Evolutionary conservation across 2,329 filamentous ascomycete genomes (phyloP).

Genomic region (Sporothrix pseudoabietina): DNA sequence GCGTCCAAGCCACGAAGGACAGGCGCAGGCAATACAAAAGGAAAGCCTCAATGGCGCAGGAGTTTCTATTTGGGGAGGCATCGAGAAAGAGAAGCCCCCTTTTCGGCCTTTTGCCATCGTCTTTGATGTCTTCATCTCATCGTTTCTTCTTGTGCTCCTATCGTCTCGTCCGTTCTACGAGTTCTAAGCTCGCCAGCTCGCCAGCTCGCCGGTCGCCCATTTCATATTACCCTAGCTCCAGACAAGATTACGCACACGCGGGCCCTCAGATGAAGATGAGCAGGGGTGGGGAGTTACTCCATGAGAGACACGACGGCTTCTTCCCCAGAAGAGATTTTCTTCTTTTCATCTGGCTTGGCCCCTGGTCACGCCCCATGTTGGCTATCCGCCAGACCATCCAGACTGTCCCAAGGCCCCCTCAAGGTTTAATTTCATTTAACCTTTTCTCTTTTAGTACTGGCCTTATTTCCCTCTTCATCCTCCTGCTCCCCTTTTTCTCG

Average conservation of each 20-base stretch:
- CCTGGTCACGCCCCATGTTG: slow-evolving; percentile 8
- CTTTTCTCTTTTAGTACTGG: slow-evolving; percentile 29
- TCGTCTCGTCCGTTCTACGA: neutral
- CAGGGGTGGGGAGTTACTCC: slow-evolving; percentile 25
- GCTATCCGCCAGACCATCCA: neutral
- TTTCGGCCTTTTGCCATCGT: neutral
- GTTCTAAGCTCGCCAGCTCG: slow-evolving; percentile 1
- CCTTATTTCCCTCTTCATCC: slow-evolving; percentile 25
- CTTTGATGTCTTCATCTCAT: neutral
- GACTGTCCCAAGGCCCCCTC: slow-evolving; percentile 8
- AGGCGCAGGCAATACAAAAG: slow-evolving; percentile 14
- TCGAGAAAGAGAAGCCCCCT: neutral
- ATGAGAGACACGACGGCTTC: slow-evolving; percentile 17
- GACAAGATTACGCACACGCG: neutral
- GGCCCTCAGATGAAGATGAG: slow-evolving; percentile 21
- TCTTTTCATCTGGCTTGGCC: neutral
- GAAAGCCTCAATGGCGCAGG: neutral
- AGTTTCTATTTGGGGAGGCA: neutral
- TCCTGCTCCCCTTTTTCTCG: slow-evolving; percentile 17
- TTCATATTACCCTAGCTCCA: slow-evolving; percentile 13
- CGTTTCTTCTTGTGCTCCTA: neutral
- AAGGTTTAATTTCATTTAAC: slow-evolving; percentile 29
- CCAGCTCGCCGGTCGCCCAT: slow-evolving; percentile 3
- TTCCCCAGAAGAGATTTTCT: slow-evolving; percentile 4
- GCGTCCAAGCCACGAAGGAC: slow-evolving; percentile 6